Conservation (phyloP, 2,329 filamentous ascomycete genomes). For the Tolypocladium inflatum region DNA sequence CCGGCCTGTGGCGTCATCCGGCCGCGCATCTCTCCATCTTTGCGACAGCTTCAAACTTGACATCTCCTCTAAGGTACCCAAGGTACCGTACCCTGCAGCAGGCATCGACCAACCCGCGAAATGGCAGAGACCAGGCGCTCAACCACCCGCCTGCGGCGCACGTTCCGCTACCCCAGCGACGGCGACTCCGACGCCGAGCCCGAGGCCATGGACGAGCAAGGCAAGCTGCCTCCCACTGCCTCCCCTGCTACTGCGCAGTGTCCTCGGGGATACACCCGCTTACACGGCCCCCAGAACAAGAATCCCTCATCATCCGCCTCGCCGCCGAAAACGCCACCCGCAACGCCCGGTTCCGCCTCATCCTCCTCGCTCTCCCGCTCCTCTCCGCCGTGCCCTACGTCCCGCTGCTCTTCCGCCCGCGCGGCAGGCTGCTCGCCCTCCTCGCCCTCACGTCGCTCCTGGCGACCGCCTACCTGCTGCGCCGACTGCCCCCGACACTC, state of each 20-base stretch:
- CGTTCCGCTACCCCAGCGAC: slow-evolving; percentile 67
- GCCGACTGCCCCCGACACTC: slow-evolving; percentile 40
- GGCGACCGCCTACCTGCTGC: slow-evolving; percentile 52
- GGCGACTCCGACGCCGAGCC: slow-evolving; percentile 40
- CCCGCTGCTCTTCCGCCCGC: slow-evolving; percentile 22
- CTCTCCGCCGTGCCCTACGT: slow-evolving; percentile 45
- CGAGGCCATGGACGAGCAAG: slow-evolving; percentile 67
- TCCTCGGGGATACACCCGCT: neutral
- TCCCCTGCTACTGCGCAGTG: no score
- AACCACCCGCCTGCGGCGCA: slow-evolving; percentile 58
- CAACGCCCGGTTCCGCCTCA: slow-evolving; percentile 47
- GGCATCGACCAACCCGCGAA: neutral
- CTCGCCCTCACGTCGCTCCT: slow-evolving; percentile 54
- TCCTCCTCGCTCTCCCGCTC: slow-evolving; percentile 52
- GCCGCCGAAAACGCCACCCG: slow-evolving; percentile 43
- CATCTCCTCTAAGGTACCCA: no score
- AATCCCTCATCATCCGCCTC: slow-evolving; percentile 49
- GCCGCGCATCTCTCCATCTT: neutral
- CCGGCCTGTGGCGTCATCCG: neutral
- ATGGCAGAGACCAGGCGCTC: slow-evolving; percentile 18
- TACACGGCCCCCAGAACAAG: slow-evolving; percentile 42
- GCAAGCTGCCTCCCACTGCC: slow-evolving; percentile 24
- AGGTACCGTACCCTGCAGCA: neutral
- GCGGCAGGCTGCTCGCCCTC: slow-evolving; percentile 34
- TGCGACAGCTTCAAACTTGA: no score